Percentiles rank a stretch among this genome's conserved stretches.
phyloP scores from a whole-genome alignment of 768 basidiomycete genomes.

The Rhodotorula paludigena region DNA sequence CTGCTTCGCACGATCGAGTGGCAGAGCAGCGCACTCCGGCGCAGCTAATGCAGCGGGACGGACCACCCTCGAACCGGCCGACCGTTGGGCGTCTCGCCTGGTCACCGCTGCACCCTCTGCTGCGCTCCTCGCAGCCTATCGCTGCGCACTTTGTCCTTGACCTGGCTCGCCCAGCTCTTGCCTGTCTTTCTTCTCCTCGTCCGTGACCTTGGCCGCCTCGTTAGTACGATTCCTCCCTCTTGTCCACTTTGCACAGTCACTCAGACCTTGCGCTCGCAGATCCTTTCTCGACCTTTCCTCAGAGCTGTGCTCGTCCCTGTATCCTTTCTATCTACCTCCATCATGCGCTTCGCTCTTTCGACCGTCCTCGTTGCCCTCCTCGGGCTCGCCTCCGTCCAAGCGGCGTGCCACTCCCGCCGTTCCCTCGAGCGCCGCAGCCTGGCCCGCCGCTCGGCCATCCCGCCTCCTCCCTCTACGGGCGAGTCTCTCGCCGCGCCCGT shows the following conservation, averaged over 20 bases:
- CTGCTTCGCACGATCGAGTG: too few species aligned
- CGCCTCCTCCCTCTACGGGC: neutral
- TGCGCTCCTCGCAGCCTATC: neutral
- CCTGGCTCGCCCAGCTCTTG: neutral
- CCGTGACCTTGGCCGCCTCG: neutral
- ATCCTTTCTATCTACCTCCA: neutral
- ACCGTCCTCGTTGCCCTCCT: conserved; percentile 15
- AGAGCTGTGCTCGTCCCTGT: conserved; percentile 1
- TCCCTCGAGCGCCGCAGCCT: neutral
- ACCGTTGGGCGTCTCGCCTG: too few species aligned
- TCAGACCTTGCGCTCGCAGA: neutral
- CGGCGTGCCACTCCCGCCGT: neutral
- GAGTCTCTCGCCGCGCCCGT: neutral
- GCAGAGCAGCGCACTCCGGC: too few species aligned
- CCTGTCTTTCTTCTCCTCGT: neutral
- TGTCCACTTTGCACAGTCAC: neutral
- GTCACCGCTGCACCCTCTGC: neutral
- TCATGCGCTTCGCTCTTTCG: neutral
- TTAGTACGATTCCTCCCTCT: neutral
- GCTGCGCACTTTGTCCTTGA: neutral
- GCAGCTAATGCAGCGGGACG: too few species aligned
- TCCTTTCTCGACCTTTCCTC: neutral
- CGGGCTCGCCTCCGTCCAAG: conserved; percentile 4
- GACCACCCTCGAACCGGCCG: too few species aligned
- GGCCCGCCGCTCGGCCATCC: neutral